Conservation (phyloP, 1,284 basidiomycete genomes). For the Exobasidium rhododendri region DNA sequence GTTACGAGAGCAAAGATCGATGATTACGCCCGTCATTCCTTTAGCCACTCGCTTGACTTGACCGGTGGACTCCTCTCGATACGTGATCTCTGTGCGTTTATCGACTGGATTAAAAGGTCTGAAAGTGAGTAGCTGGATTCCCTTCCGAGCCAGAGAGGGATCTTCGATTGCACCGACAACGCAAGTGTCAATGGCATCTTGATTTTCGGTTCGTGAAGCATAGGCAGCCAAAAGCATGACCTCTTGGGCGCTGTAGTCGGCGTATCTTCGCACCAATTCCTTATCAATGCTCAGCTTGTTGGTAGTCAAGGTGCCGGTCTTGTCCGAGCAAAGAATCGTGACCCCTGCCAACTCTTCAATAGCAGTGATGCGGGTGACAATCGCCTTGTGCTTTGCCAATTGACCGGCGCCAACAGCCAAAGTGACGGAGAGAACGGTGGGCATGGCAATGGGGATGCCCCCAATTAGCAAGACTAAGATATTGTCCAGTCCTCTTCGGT, state of each 20-base stretch:
- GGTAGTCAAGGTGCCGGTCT: conserved; percentile 70
- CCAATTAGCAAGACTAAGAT: conserved; percentile 61
- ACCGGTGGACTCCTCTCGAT: conserved; percentile 86
- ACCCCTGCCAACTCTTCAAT: conserved; percentile 45
- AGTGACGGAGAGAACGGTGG: conserved; percentile 54
- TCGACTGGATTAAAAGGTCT: conserved; percentile 99
- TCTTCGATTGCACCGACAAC: conserved; percentile 74
- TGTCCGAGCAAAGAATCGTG: conserved; percentile 43
- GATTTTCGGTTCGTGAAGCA: conserved; percentile 95
- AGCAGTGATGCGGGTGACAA: conserved; percentile 44
- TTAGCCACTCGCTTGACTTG: conserved; percentile 97
- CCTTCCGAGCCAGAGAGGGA: conserved; percentile 71
- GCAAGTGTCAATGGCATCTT: conserved; percentile 90
- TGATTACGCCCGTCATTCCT: conserved; percentile 96
- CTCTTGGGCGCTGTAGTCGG: conserved; percentile 80
- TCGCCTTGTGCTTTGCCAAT: conserved; percentile 41
- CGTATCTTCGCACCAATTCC: conserved; percentile 85
- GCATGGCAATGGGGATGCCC: conserved; percentile 55
- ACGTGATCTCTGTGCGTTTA: conserved; percentile 98
- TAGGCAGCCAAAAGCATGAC: conserved; percentile 91
- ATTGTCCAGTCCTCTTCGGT: conserved; percentile 92
- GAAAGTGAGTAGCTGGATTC: conserved; percentile 95
- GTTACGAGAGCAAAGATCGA: conserved; percentile 82
- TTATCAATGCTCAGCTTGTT: conserved; percentile 98
- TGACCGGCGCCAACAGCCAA: conserved; percentile 46